Conservation (phyloP, 2,329 filamentous ascomycete genomes). For the Nemania diffusa region DNA sequence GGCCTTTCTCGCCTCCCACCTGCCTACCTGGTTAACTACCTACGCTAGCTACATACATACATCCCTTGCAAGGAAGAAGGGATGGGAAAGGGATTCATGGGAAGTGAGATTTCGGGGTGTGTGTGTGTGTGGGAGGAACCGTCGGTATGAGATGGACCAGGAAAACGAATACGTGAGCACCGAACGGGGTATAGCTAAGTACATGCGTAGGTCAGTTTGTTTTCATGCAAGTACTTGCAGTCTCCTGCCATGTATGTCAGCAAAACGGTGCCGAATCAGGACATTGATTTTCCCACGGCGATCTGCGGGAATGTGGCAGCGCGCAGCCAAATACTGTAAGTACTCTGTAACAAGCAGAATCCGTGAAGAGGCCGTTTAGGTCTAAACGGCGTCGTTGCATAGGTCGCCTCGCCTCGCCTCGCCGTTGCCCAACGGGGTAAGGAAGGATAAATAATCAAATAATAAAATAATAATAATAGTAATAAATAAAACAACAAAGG, state of each 20-base stretch:
- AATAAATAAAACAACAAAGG: background rate
- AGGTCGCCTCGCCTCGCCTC: too few relatives aligned
- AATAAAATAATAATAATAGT: too few relatives aligned
- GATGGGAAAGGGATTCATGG: background rate
- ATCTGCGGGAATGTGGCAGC: constrained; percentile 25
- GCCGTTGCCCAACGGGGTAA: too few relatives aligned
- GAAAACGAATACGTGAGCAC: constrained; percentile 16
- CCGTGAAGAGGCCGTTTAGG: background rate
- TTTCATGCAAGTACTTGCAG: constrained; percentile 29
- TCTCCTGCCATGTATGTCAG: constrained; percentile 35
- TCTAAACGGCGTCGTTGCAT: too few relatives aligned
- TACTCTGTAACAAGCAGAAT: background rate
- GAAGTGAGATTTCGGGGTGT: background rate
- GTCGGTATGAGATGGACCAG: background rate
- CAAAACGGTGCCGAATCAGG: constrained; percentile 30
- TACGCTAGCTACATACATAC: background rate
- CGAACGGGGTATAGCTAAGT: constrained; percentile 4
- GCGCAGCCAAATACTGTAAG: too few relatives aligned
- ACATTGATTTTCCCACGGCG: constrained; percentile 5
- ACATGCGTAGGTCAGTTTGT: constrained; percentile 3
- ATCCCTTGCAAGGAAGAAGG: background rate
- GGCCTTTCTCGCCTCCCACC: background rate
- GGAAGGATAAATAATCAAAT: too few relatives aligned
- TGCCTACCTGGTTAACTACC: background rate
- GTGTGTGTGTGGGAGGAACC: background rate